phyloP scores from a whole-genome alignment of 192 early-diverging fungal genomes.

The Gaertneriomyces sp. region DNA sequence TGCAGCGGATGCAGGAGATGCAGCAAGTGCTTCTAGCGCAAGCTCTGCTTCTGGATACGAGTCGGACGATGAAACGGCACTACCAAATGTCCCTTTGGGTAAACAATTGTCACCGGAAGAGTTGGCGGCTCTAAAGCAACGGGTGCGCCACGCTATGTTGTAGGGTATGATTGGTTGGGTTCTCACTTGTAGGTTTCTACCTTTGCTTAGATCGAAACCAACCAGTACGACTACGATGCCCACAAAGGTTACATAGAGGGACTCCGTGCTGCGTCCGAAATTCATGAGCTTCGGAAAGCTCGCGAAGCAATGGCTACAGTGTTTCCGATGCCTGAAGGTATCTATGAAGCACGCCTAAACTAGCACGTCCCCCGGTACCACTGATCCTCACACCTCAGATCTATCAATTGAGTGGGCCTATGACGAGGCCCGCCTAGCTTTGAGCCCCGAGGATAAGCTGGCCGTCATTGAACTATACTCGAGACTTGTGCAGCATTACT shows the following conservation, averaged over 20 bases:
- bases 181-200: no score
- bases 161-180: not conserved
- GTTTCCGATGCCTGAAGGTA: slow-evolving; percentile 67
- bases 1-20: no score
- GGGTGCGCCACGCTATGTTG: no score
- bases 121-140: no score
- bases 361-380: slow-evolving; percentile 51
- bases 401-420: slow-evolving; percentile 75
- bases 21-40: no score
- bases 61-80: no score
- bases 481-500: slow-evolving; percentile 60
- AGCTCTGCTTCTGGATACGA: no score
- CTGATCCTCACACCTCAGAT: slow-evolving; percentile 50
- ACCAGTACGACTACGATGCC: slow-evolving; percentile 49
- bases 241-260: slow-evolving; percentile 48
- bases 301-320: slow-evolving; percentile 52
- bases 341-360: not conserved
- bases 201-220: slow-evolving; percentile 17
- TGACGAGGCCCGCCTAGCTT: slow-evolving; percentile 52
- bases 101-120: no score
- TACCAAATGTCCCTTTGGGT: no score
- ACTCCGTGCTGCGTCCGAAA: slow-evolving; percentile 27
- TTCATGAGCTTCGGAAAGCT: slow-evolving; percentile 48
- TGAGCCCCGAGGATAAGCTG: slow-evolving; percentile 44
- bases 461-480: slow-evolving; percentile 51